Evolutionary conservation across 2,329 filamentous ascomycete species (phyloP).

Genomic region (Grosmannia huntii): DNA sequence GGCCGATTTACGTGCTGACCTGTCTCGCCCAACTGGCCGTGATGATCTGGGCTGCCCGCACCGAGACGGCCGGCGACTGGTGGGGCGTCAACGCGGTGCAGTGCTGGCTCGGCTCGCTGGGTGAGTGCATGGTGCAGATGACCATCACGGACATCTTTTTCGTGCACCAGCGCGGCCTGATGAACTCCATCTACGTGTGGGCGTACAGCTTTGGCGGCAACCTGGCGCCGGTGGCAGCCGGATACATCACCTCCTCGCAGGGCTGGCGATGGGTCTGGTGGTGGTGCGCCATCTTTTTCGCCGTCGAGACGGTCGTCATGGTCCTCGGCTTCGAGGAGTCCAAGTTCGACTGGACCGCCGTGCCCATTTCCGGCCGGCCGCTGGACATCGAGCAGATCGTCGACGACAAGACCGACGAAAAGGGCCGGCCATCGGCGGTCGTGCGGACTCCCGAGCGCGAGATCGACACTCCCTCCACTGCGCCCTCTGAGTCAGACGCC

Average conservation of each 20-base stretch:
- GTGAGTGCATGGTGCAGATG: conserved; percentile 33
- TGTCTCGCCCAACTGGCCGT: conserved; percentile 29
- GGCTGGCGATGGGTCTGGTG: conserved; percentile 35
- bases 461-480: neutral
- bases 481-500: neutral
- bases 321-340: conserved; percentile 8
- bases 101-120: conserved; percentile 30
- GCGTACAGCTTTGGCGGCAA: conserved; percentile 24
- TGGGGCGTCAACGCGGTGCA: conserved; percentile 12
- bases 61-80: conserved; percentile 7
- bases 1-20: conserved; percentile 29
- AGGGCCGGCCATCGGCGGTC: too few relatives aligned
- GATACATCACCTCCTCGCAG: conserved; percentile 33
- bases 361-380: neutral
- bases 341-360: conserved; percentile 7
- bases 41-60: conserved; percentile 24
- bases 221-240: conserved; percentile 33
- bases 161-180: conserved; percentile 40
- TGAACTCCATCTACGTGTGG: conserved; percentile 32
- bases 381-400: neutral
- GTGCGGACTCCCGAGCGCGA: neutral
- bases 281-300: conserved; percentile 17
- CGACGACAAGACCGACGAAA: neutral
- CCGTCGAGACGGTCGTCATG: conserved; percentile 4
- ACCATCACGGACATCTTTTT: conserved; percentile 44